Conservation (phyloP, 2,329 filamentous ascomycete species). For the Trichoderma cornu-damae region DNA sequence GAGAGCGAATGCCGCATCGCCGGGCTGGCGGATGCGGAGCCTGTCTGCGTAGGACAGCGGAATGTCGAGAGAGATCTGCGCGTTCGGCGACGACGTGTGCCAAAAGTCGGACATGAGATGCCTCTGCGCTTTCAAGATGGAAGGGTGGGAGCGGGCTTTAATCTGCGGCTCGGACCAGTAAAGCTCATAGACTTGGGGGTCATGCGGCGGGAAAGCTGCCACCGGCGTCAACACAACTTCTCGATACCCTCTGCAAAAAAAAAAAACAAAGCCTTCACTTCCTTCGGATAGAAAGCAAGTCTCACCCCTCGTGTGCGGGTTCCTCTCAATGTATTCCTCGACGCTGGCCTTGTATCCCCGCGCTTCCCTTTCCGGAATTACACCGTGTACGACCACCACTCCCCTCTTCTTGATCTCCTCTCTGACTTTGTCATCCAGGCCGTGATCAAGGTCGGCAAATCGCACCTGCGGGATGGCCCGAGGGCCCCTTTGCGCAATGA, state of each 20-base stretch:
- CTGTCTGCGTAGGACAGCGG: constrained; percentile 67
- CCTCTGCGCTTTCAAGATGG: constrained; percentile 55
- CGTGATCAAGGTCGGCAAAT: constrained; percentile 41
- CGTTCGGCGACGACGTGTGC: constrained; percentile 46
- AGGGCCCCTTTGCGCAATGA: constrained; percentile 42
- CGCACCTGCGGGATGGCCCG: constrained; percentile 49
- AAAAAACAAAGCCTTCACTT: no score
- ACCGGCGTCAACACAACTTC: neutral
- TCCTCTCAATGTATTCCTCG: constrained; percentile 59
- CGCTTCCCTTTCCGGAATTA: constrained; percentile 59
- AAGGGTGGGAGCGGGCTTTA: constrained; percentile 60
- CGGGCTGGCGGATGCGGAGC: constrained; percentile 65
- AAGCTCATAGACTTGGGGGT: constrained; percentile 66
- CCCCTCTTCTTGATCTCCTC: constrained; percentile 57
- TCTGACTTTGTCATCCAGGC: constrained; percentile 30
- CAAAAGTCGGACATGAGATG: constrained; percentile 59
- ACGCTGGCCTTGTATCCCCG: constrained; percentile 60
- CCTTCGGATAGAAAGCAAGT: neutral
- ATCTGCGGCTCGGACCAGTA: constrained; percentile 70
- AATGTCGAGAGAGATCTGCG: constrained; percentile 46
- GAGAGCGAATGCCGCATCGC: constrained; percentile 64
- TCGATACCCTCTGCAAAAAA: no score
- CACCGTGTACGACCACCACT: constrained; percentile 58
- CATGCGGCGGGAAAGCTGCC: constrained; percentile 58
- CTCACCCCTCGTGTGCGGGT: constrained; percentile 53